Evolutionary conservation across 148 eudicot genomes (phyloP), one percentile per base, ranked within the genome.

Genomic region (Heliosperma pusillum): DNA sequence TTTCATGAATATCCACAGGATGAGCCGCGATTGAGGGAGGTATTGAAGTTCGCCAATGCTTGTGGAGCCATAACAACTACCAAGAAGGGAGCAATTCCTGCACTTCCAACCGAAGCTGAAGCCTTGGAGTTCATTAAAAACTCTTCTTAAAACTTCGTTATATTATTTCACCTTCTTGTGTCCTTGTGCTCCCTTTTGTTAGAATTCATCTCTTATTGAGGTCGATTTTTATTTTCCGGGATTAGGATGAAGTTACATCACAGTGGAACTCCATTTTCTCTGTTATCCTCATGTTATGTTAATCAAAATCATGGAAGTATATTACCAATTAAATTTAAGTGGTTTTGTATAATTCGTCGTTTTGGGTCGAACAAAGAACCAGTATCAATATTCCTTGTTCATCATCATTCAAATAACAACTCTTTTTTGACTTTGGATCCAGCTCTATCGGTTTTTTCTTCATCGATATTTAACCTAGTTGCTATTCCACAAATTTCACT

Each of bases 31-130:
- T 74, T 91, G 81, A 89, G 75, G 83, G 89, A 80, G 73, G 87
- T 80, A 16, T 71, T 91, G 69, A 86, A 44, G 52, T 91, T 83
- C 47, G 84, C 92, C 65, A 87, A 89, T 24, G 96, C 96, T 0
- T 90, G 96, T 69, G 92, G 96, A 40, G 96, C 96, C 58, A 90
- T 89, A 4, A 90, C 96, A 6, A 87, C 96, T 9, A 91, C 96
- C 62, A 91, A 84, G 79, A 89, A 87, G 75, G 96, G 93, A 42
- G 91, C 93, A 10, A 89, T 91, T 71, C 96, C 93, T n/a, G 96
- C 96, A 12, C 96, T 90, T 17, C 96, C 96, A 17, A 87, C 87
- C 0, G 84, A 73, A 56, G 45, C 81, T 1, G 87, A 87, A 47
- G 96, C 57, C 62, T 83, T 80, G 1, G 65, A 64, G 57, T 72